These are phyloP conservation scores for Zasmidium angulare DNA, from an alignment of 2,329 filamentous ascomycete genomes.

Conservation along the genomic window DNA sequence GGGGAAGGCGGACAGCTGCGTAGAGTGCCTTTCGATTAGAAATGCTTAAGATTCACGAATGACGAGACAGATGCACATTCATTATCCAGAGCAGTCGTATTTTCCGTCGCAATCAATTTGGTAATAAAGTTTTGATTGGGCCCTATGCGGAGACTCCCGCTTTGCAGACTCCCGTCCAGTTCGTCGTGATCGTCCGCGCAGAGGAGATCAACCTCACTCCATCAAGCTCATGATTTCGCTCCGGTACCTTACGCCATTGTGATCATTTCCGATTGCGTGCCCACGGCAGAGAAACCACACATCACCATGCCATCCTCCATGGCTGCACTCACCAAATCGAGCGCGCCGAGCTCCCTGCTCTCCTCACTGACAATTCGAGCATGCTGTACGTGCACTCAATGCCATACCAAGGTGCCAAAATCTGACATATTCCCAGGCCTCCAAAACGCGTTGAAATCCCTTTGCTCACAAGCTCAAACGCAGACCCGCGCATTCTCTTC, in stretches of 20 bases:
- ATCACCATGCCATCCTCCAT: background rate
- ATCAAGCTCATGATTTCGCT: background rate
- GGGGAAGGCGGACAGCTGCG: constrained; percentile 63
- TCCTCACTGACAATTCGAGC: constrained; percentile 30
- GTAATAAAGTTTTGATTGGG: no score
- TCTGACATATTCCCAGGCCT: constrained; percentile 37
- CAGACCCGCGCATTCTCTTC: constrained; percentile 30
- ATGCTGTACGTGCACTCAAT: constrained; percentile 25
- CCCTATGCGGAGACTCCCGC: no score
- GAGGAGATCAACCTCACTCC: background rate
- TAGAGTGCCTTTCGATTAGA: constrained; percentile 72
- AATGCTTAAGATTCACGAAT: background rate
- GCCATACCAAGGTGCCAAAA: background rate
- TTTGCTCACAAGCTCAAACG: constrained; percentile 23
- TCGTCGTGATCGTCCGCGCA: background rate
- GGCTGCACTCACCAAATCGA: background rate
- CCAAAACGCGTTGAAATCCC: constrained; percentile 28
- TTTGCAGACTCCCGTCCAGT: no score
- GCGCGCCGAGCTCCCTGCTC: constrained; percentile 22
- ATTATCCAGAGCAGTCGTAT: no score
- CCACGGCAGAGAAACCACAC: no score
- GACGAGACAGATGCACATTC: no score
- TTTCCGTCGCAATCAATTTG: no score
- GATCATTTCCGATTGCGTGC: no score
- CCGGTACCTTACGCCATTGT: no score